phyloP scores from a whole-genome alignment of 1,284 basidiomycete genomes.

The Gymnopus androsaceus region DNA sequence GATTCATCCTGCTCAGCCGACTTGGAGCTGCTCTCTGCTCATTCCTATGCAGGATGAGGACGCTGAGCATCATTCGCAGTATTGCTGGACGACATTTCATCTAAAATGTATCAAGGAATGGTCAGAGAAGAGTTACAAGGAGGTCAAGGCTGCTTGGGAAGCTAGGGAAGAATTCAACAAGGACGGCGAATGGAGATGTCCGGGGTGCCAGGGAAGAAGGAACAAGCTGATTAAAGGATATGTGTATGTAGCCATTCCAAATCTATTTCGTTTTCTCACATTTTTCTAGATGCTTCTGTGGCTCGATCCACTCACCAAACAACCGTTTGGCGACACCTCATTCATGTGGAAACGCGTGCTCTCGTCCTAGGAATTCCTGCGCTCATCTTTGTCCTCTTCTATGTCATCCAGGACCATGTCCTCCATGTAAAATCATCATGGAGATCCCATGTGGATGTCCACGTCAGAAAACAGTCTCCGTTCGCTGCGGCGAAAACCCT shows the following conservation, averaged over 20 bases:
- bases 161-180: constrained; percentile 64
- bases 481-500: constrained; percentile 58
- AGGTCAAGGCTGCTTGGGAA: constrained; percentile 72
- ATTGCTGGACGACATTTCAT: constrained; percentile 86
- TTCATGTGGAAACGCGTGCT: constrained; percentile 81
- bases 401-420: constrained; percentile 55
- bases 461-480: constrained; percentile 56
- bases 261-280: constrained; percentile 1
- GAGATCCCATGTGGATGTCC: constrained; percentile 65
- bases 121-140: constrained; percentile 80
- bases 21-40: constrained; percentile 77
- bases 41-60: constrained; percentile 41
- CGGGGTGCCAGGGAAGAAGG: constrained; percentile 82
- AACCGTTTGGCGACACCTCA: constrained; percentile 78
- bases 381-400: constrained; percentile 80
- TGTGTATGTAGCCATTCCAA: constrained; percentile 43
- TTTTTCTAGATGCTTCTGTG: constrained; percentile 77
- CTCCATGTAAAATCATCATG: constrained; percentile 54
- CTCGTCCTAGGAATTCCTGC: constrained; percentile 67
- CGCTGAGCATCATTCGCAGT: constrained; percentile 42
- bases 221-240: constrained; percentile 68
- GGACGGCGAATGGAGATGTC: constrained; percentile 83
- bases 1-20: constrained; percentile 70
- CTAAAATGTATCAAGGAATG: constrained; percentile 79
- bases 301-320: constrained; percentile 70